phyloP scores from a whole-genome alignment of 140 eudicot species.

The Erigeron philadelphicus region DNA sequence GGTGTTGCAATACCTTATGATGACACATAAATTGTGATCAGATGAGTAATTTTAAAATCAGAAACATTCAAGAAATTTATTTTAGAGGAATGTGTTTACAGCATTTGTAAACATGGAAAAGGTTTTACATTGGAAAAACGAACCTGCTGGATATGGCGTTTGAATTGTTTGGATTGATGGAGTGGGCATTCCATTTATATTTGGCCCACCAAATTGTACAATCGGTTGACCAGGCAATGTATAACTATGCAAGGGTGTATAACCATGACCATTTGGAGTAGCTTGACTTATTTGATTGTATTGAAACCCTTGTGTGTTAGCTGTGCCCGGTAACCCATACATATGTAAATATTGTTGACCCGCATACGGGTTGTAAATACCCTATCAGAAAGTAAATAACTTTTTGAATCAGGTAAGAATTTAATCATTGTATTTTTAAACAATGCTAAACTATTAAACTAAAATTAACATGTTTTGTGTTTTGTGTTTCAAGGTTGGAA shows the following conservation, averaged over 20 bases:
- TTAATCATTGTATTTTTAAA: not conserved
- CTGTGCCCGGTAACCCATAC: constrained; percentile 45
- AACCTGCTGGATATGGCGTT: constrained; percentile 63
- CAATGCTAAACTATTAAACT: not conserved
- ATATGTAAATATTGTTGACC: constrained; percentile 80
- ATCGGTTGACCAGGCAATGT: constrained; percentile 74
- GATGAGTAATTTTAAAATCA: not conserved
- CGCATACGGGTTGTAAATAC: constrained; percentile 67
- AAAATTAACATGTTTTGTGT: not conserved
- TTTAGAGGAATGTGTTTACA: not conserved
- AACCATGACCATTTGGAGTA: constrained; percentile 56
- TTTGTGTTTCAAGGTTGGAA: not conserved
- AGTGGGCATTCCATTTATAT: constrained; percentile 50
- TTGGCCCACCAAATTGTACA: constrained; percentile 68
- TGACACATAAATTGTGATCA: constrained; percentile 9
- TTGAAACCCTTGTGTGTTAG: constrained; percentile 60
- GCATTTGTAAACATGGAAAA: not conserved
- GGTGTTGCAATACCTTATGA: constrained; percentile 60
- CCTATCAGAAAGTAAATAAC: constrained; percentile 34
- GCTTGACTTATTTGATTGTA: constrained; percentile 70
- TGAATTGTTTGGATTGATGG: constrained; percentile 69
- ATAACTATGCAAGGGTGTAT: constrained; percentile 57
- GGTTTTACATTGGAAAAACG: constrained; percentile 22
- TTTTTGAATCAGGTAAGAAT: not conserved
- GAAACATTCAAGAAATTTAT: not conserved